Base-by-base conservation (phyloP, 768 basidiomycete genomes). In the Ramaria sp. region DNA sequence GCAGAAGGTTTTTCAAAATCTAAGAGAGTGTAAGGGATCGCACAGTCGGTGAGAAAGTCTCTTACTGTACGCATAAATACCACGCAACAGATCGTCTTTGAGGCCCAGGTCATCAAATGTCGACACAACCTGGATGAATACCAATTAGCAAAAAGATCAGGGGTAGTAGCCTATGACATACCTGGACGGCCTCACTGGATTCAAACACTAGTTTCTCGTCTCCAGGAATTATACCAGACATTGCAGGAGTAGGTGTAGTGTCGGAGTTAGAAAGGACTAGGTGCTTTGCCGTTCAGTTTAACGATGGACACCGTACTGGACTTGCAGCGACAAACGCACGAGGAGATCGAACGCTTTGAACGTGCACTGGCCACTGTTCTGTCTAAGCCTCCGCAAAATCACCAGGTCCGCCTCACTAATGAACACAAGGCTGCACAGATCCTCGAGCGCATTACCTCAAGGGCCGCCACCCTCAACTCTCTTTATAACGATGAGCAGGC, bases 1-100 rank as follows among this genome's bases (percentile, higher is more conserved):
- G 95, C 94, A 60, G 95, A 98, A 22, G 95, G 95, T 66, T 92
- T 94, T 78, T 99, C 95, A 66, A 97, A 98, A 70, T 91, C 89
- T 80, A 77, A 39, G 22, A 45, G 31, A 49, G 17, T 13, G 5
- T 34, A 58, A 39, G 61, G 27, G 31, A 31, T 9, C 19, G n/a
- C 19, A 33, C n/a, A 4, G 39, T 30, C n/a, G 19, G 33, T 3
- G 37, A 13, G 34, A 33, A 47, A n/a, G 19, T 53, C 39, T 73
- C 82, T 54, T 59, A 91, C 95, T 95, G 77, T 97, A 98, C 57
- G 93, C 95, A 72, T 98, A 98, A 69, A 99, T 90, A 64, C 96
- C 96, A 63, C 96, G 85, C 57, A 97, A 73, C 53, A 99, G 82
- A 71, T 97, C 92, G 66, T 92, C 88, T 76, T 98, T 98, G 67